Percentiles rank a stretch among this genome's conserved stretches.
Conservation (phyloP, 345 rosid species). For the Eucalyptus curtisii region DNA sequence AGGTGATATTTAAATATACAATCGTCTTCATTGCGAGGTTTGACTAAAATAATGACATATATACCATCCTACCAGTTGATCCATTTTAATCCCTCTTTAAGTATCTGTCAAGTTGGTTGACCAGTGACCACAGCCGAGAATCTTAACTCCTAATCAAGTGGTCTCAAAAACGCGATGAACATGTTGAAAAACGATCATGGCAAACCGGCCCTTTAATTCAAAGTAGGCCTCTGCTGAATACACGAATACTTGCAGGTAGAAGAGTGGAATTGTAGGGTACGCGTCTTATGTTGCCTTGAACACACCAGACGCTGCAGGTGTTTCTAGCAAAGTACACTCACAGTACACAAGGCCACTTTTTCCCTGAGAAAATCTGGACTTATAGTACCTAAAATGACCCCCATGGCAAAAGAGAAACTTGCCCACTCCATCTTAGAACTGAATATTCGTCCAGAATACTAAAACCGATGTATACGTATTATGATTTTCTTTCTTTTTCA, state of each 20-base stretch:
- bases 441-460: not conserved
- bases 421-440: not conserved
- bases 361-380: not conserved
- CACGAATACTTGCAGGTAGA: not conserved
- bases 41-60: not conserved
- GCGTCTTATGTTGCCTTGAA: not conserved
- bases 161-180: not conserved
- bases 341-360: not conserved
- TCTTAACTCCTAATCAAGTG: not conserved
- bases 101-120: not conserved
- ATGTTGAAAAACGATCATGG: not conserved
- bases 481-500: not conserved
- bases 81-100: not conserved
- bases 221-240: not conserved
- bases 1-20: not conserved
- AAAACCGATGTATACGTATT: not conserved
- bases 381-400: not conserved
- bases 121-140: not conserved
- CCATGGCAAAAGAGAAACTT: not conserved
- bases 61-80: not conserved
- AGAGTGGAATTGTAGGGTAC: not conserved
- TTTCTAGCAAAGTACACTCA: not conserved
- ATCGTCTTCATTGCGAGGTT: not conserved
- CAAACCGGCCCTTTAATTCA: not conserved
- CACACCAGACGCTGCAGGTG: not conserved